These are phyloP conservation scores for Acacia melanoxylon DNA, from an alignment of 306 rosid species.

Conservation along the genomic window DNA sequence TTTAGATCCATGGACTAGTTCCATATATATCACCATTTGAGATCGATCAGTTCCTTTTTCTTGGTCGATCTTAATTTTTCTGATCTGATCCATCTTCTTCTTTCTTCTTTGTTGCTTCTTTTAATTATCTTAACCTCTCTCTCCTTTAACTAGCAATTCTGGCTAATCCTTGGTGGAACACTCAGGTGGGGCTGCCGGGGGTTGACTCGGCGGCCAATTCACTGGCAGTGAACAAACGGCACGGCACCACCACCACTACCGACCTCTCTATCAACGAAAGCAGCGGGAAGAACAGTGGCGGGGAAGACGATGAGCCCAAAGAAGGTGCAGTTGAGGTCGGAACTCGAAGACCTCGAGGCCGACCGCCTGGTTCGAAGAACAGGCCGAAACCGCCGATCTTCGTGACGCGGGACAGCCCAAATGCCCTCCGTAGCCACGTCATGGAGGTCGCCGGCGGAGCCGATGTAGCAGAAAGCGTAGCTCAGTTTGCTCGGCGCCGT, in stretches of 20 bases:
- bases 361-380: conserved; percentile 91
- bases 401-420: conserved; percentile 80
- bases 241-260: conserved; percentile 16
- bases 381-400: conserved; percentile 91
- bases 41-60: not conserved
- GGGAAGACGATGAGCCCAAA: conserved; percentile 55
- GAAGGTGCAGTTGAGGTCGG: conserved; percentile 88
- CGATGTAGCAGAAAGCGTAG: conserved; percentile 75
- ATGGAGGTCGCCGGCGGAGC: conserved; percentile 84
- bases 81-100: not conserved
- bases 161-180: conserved; percentile 99
- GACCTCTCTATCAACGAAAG: conserved; percentile 60
- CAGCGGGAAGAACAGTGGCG: conserved; percentile 29
- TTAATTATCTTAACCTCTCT: not conserved
- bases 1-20: not conserved
- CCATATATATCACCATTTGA: not conserved
- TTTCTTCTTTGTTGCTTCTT: not conserved
- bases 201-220: conserved; percentile 74
- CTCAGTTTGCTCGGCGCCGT: conserved; percentile 71
- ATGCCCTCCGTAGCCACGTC: conserved; percentile 80
- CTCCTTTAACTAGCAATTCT: conserved; percentile 34
- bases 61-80: not conserved
- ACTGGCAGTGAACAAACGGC: conserved; percentile 47
- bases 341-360: conserved; percentile 73
- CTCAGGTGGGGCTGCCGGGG: conserved; percentile 75